Evolutionary conservation across 2,329 filamentous ascomycete species (phyloP).

Genomic region (Colletotrichum shisoi): DNA sequence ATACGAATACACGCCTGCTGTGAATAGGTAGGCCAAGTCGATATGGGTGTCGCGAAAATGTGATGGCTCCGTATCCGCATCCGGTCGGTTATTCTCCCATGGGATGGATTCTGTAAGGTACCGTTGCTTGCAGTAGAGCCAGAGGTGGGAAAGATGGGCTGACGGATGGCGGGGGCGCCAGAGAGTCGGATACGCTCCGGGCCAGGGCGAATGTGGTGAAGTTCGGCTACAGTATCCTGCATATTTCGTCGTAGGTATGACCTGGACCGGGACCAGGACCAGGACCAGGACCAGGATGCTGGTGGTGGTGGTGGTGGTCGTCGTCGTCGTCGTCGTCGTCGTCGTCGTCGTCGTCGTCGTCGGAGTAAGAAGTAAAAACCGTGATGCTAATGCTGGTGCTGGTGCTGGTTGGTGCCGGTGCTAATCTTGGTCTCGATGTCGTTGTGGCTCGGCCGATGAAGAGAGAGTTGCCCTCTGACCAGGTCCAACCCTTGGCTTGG

Average conservation of each 20-base stretch:
- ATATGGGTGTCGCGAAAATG: conserved; percentile 22
- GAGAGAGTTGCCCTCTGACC: background rate
- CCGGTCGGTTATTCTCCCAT: conserved; percentile 18
- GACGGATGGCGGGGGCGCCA: conserved; percentile 14
- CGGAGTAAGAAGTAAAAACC: too few species aligned
- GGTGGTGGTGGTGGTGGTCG: background rate
- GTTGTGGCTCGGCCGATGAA: conserved; percentile 6
- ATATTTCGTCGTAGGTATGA: too few species aligned
- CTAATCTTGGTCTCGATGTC: background rate
- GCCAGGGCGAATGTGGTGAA: conserved; percentile 1
- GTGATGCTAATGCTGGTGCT: background rate
- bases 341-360: too few species aligned
- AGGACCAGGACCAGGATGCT: background rate
- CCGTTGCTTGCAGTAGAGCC: background rate
- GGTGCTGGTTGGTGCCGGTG: background rate
- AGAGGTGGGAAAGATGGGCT: conserved; percentile 4
- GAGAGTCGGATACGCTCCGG: conserved; percentile 12
- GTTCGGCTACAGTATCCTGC: background rate
- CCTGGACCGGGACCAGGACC: background rate
- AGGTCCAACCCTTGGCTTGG: conserved; percentile 21
- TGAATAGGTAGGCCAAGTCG: background rate
- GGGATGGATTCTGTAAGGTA: conserved; percentile 18
- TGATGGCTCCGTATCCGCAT: conserved; percentile 11
- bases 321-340: too few species aligned
- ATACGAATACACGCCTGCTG: background rate